A percentile compares a stretch with the other conserved stretches of the same genome.
phyloP scores from a whole-genome alignment of 2,329 filamentous ascomycete genomes.

The Aschersonia sp. region DNA sequence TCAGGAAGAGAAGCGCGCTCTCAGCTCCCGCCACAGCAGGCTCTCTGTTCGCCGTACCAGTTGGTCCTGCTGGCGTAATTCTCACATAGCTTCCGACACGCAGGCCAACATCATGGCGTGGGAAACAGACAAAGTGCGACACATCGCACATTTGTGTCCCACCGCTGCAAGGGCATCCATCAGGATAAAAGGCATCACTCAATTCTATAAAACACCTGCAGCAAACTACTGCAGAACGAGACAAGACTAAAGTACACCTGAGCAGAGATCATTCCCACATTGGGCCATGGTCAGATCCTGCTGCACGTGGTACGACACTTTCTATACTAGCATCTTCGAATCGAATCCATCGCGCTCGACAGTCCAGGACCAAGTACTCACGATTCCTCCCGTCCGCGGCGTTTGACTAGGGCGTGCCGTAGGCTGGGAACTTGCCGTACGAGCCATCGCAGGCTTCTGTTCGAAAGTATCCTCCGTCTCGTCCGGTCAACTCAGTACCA shows the following conservation, averaged over 20 bases:
- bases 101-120: no score
- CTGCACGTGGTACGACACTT: neutral
- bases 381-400: neutral
- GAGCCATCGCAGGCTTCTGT: slow-evolving; percentile 6
- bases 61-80: no score
- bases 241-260: neutral
- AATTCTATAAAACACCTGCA: neutral
- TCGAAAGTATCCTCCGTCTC: slow-evolving; percentile 5
- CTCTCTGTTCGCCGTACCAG: no score
- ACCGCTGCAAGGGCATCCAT: neutral
- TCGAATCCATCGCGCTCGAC: neutral
- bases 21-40: no score
- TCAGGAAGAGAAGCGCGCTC: no score
- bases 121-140: no score
- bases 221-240: neutral
- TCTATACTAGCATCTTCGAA: neutral
- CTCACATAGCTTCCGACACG: no score
- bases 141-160: neutral
- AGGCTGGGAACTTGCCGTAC: slow-evolving; percentile 5
- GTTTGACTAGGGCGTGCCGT: slow-evolving; percentile 1
- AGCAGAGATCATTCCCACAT: neutral
- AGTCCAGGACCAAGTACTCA: neutral
- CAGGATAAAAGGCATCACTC: no score
- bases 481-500: slow-evolving; percentile 5
- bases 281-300: neutral